Evolutionary conservation across 371 early-diverging fungal genomes (phyloP).

Genomic region (Haplosporangium sp.): DNA sequence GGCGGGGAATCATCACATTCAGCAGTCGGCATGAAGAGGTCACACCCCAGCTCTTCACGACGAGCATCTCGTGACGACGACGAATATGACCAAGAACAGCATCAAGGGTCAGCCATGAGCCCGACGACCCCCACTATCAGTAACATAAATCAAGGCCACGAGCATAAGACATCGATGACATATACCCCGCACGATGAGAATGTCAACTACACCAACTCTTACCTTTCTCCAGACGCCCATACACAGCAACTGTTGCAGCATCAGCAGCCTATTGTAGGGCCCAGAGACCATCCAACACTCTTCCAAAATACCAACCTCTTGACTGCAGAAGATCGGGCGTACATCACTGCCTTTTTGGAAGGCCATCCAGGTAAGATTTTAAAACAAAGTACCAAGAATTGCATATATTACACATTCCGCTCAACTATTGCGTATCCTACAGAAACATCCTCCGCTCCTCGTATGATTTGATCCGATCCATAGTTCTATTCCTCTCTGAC

Average conservation of each 20-base stretch:
- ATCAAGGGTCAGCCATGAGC: slow-evolving; percentile 7
- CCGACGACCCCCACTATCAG: slow-evolving; percentile 12
- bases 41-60: slow-evolving; percentile 24
- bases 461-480: neutral
- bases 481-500: neutral
- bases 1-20: slow-evolving; percentile 23
- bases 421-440: neutral
- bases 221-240: slow-evolving; percentile 13
- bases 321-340: slow-evolving; percentile 39
- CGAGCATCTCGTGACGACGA: slow-evolving; percentile 23
- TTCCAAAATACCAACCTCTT: slow-evolving; percentile 51
- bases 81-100: neutral
- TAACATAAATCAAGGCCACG: slow-evolving; percentile 21
- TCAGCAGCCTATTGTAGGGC: slow-evolving; percentile 1
- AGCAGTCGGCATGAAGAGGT: slow-evolving; percentile 17
- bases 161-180: slow-evolving; percentile 12
- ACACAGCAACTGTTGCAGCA: slow-evolving; percentile 19
- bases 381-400: neutral
- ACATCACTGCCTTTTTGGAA: slow-evolving; percentile 45
- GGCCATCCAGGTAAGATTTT: slow-evolving; percentile 47
- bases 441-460: neutral
- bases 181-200: neutral
- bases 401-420: neutral
- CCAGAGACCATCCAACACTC: slow-evolving; percentile 30
- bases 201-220: slow-evolving; percentile 13